Evolutionary conservation across 352 stramenopile species (phyloP).

Genomic region (Globisporangium canariense): DNA sequence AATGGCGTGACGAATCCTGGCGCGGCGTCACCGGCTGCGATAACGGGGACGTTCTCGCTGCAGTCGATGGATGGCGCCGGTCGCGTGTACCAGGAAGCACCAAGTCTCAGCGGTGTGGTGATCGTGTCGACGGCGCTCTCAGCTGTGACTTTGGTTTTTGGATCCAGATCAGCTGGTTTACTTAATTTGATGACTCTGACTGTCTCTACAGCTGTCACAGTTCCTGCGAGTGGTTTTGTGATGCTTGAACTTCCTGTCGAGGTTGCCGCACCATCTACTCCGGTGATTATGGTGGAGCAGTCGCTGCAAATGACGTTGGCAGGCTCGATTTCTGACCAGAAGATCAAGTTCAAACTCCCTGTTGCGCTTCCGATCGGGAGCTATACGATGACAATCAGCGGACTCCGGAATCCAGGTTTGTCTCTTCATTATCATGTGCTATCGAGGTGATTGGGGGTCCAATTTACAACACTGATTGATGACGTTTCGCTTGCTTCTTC

Average conservation of each 20-base stretch:
- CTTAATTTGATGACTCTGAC: slow-evolving; percentile 13
- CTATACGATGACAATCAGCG: slow-evolving; percentile 5
- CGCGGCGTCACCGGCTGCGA: slow-evolving; percentile 20
- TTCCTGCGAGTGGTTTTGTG: slow-evolving; percentile 28
- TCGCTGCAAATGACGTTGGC: not conserved
- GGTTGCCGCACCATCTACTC: slow-evolving; percentile 1
- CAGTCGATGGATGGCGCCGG: slow-evolving; percentile 29
- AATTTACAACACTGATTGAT: not conserved
- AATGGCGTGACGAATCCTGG: slow-evolving; percentile 52
- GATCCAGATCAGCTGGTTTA: slow-evolving; percentile 25
- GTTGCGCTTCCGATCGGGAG: not conserved
- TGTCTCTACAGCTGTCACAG: slow-evolving; percentile 15
- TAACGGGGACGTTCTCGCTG: slow-evolving; percentile 36
- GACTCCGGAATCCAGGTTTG: slow-evolving; percentile 12
- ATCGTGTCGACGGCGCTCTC: slow-evolving; percentile 25
- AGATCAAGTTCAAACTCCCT: slow-evolving; percentile 2
- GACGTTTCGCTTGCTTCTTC: not conserved
- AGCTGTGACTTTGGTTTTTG: not conserved
- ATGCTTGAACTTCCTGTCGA: slow-evolving; percentile 21
- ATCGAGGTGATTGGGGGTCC: not conserved
- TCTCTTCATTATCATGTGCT: not conserved
- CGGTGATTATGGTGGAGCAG: slow-evolving; percentile 18
- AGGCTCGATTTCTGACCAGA: not conserved
- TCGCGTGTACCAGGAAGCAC: slow-evolving; percentile 23
- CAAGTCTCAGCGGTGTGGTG: slow-evolving; percentile 20